Base-by-base conservation (phyloP, 768 basidiomycete genomes). In the Mycena haematopus region DNA sequence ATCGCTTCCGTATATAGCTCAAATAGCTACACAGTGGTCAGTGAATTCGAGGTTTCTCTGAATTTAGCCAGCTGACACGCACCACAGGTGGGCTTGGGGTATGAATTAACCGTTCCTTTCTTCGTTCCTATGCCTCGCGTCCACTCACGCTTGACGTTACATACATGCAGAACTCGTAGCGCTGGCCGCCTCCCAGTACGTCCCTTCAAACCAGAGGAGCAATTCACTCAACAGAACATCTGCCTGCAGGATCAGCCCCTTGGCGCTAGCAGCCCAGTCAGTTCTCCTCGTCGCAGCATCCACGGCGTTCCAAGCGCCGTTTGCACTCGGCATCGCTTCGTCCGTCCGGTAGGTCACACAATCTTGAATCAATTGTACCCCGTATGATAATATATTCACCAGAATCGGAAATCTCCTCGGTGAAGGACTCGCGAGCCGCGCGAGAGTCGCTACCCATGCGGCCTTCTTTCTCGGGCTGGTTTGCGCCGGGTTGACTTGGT, bases 351-450 rank as follows among this genome's bases (percentile, higher is more conserved):
- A 21, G 17, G 29, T 21, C 19, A 31, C 13, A 29, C 19, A 19
- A 19, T 33, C 29, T 7, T 51, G 29, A 8, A 35, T 35, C 3
- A 40, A 24, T 38, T 24, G n/a, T n/a, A n/a, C n/a, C n/a, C n/a
- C n/a, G n/a, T n/a, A 24, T 5, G 7, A 24, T 36, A 22, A 17
- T 9, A 3, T 24, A 5, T 10, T 17, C 13, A 10, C 17, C 11
- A 53, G 52, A 9, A 53, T 53, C 22, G 52, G 52, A 27, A 24
- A 53, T 40, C n/a, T 40, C 22, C 52, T 53, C 8, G 52, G 52
- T 9, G 36, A 53, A 53, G 36, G 52, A 13, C 36, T 14, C 15
- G 35, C 36, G 1, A 36, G 19, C 36, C 52, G 36, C 15, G 52
- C 52, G 1, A 36, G 15, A 33, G 15, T 53, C 17, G 52, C 52